phyloP scores from a whole-genome alignment of 306 rosid species.

The Vachellia pachyceras region DNA sequence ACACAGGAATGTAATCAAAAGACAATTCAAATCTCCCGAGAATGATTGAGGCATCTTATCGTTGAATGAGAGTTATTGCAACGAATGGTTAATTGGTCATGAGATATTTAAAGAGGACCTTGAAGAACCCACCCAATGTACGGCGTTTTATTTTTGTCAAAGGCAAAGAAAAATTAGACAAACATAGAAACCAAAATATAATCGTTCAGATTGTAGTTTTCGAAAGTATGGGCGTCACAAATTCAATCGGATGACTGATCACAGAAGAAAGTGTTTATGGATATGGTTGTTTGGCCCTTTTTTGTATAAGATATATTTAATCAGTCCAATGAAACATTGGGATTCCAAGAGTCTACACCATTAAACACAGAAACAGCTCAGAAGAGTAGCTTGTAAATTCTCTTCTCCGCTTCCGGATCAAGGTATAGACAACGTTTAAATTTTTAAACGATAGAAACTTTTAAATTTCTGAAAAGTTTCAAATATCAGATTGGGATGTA shows the following conservation, averaged over 20 bases:
- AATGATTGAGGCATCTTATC: background rate
- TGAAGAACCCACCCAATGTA: background rate
- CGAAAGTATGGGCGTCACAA: too few species aligned
- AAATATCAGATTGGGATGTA: slow-evolving; percentile 39
- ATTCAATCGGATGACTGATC: too few species aligned
- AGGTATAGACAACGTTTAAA: background rate
- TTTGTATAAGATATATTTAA: too few species aligned
- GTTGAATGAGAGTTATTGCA: background rate
- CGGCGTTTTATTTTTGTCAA: too few species aligned
- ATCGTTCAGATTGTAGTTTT: too few species aligned
- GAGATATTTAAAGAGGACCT: background rate
- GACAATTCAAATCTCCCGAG: background rate
- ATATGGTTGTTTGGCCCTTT: too few species aligned
- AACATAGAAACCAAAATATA: too few species aligned
- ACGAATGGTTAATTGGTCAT: background rate
- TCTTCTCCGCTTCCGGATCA: background rate
- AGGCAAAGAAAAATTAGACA: too few species aligned
- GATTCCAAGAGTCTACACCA: too few species aligned
- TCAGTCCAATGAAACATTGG: too few species aligned
- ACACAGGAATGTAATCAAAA: background rate
- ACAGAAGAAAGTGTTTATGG: too few species aligned
- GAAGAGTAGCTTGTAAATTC: background rate
- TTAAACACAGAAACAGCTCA: background rate
- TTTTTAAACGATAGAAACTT: background rate
- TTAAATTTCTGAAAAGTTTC: slow-evolving; percentile 9